Base-by-base conservation (phyloP, 495 filamentous ascomycete species). In the Neurospora terricola region DNA sequence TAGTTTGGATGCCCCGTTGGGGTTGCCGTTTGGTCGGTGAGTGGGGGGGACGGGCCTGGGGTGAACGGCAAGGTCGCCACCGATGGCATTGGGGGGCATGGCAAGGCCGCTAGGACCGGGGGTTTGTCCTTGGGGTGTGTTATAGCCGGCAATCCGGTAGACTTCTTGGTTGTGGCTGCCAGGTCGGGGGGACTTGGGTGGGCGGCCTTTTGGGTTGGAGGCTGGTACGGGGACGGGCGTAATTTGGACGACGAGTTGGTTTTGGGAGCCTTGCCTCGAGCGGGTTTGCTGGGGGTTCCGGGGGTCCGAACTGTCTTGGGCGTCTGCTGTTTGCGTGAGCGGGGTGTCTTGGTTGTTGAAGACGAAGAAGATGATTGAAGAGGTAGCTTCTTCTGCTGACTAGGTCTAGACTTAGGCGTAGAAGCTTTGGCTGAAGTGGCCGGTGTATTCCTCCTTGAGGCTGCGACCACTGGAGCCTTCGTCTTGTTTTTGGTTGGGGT, bases 251-350 rank as follows among this genome's bases (percentile, higher is more conserved):
- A 66, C 54, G 23, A 36, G 54, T 14, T 66, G 54, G 54, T 27
- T 66, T 66, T 30, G 23, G 30, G 54, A 66, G 30, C 27, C 27
- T 66, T 66, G 54, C 27, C 54, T 66, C 12, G 54, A 66, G 27
- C 54, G 54, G 30, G 6, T 66, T 66, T 66, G 23, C 27, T 66
- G 54, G 54, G 54, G 54, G 54, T 66, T 4, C 27, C 27, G 54
- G 54, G 54, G 27, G 12, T 66, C 54, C 27, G 54, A 34, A 34
- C 54, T 66, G 27, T 34, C 27, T 66, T 66, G 54, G 54, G 54
- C 54, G 38, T 73, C 71, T 73, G 68, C 59, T 70, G 62, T 72
- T 73, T 75, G 39, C 43, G 75, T 77, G 75, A 77, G 75, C 73
- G 27, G 12, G 54, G 54, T 30, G 27, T 66, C 54, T 66, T 77